phyloP scores from a whole-genome alignment of 1,139 yeast species.

The Trichomonascaceae sp. region DNA sequence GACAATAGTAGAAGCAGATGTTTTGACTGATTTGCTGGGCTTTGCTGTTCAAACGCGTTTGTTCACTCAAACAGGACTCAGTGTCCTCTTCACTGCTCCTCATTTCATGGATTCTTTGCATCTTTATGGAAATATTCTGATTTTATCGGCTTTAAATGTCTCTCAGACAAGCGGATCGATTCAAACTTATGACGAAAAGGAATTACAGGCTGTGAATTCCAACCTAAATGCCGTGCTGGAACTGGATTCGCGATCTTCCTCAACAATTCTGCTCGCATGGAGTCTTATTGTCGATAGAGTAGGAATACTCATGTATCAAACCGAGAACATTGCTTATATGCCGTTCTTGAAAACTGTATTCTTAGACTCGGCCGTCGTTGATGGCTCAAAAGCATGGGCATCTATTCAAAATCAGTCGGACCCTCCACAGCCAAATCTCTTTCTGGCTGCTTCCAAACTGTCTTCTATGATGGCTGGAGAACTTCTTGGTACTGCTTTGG shows the following conservation, averaged over 20 bases:
- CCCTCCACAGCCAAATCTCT: neutral
- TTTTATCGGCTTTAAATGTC: neutral
- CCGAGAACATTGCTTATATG: neutral
- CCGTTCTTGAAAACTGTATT: neutral
- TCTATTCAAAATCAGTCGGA: neutral
- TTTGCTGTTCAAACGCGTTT: neutral
- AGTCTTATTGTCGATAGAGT: conserved; percentile 57
- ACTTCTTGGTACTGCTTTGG: conserved; percentile 38
- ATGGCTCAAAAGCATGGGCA: neutral
- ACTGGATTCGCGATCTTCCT: conserved; percentile 32
- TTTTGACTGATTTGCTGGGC: neutral
- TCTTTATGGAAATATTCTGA: neutral
- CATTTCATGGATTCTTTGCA: neutral
- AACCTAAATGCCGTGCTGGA: neutral
- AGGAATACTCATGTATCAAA: conserved; percentile 28
- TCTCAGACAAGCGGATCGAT: neutral
- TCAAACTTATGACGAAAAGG: neutral
- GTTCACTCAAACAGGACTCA: neutral
- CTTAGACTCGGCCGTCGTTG: neutral
- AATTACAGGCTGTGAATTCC: neutral
- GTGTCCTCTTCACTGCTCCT: neutral
- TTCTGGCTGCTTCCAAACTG: neutral
- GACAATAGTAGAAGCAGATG: neutral
- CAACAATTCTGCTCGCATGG: conserved; percentile 65
- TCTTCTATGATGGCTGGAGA: conserved; percentile 14